Evolutionary conservation across 768 basidiomycete genomes (phyloP), one percentile per base, ranked within the genome.

Genomic region (Asterophora lycoperdoides): DNA sequence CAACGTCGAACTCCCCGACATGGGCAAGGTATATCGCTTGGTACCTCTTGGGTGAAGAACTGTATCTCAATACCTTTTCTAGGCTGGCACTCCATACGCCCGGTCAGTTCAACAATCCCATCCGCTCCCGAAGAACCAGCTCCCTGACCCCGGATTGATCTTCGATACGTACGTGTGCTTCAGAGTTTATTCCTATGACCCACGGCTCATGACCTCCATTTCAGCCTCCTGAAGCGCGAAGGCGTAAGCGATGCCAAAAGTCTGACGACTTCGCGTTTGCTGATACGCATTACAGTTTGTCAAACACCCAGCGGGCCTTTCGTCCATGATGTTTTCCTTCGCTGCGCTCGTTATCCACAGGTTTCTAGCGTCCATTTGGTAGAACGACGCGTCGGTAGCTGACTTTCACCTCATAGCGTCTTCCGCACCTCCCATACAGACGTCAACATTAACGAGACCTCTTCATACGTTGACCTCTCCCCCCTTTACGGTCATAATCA

Each of bases 381-480:
- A 18, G 9, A 36, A 3, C 32, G 44, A 26, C 9, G 13, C 18
- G 33, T 48, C 35, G n/a, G 17, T 28, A 6, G 42, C 41, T n/a
- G 26, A 33, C 29, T 18, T 44, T 29, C 46, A 11, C 34, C 28
- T 40, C 37, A 42, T 57, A 89, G 86, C 39, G 81, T 90, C 46
- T 94, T 94, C 78, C 87, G 88, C 36, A 93, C 91, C 0, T 80
- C 81, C 9, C 86, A 87, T 62, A 64, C 59, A 8, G 71, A 86
- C 41, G 71, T 74, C 13, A 76, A 75, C 58, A 81, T 89, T 56
- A 94, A 94, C 65, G 78, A 90, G 61, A 92, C 92, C 1, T 88
- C 87, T 0, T 85, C 87, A 10, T 94, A 94, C 58, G 82, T 93
- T 43, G 92, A 94, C 59, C 76, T 94, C 1, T 79, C 83, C 2